A percentile compares a stretch with the other conserved stretches of the same genome.
phyloP scores from a whole-genome alignment of 2,329 filamentous ascomycete genomes.

The Xylariomycetidae sp. region DNA sequence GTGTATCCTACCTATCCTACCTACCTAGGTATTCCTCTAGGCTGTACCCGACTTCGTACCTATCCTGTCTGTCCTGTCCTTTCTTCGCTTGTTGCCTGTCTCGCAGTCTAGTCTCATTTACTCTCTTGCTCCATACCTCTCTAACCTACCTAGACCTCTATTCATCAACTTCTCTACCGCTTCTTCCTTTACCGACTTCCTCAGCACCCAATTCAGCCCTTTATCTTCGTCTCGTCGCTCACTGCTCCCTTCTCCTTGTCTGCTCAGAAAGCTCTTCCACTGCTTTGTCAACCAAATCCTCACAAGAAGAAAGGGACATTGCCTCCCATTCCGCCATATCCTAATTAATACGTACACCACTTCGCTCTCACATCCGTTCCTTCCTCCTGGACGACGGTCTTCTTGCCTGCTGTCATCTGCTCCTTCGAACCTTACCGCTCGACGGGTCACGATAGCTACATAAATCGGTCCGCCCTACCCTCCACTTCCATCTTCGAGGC shows the following conservation, averaged over 20 bases:
- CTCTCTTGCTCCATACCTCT: no score
- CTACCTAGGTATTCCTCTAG: no score
- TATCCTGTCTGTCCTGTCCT: not conserved
- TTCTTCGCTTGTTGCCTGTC: constrained; percentile 2
- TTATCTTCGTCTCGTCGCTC: constrained; percentile 30
- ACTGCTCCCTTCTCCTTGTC: constrained; percentile 25
- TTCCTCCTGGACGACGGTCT: no score
- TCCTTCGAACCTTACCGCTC: no score
- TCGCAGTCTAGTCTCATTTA: constrained; percentile 12
- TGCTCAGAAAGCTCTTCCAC: constrained; percentile 17
- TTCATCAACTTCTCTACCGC: no score
- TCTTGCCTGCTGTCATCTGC: no score
- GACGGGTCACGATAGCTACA: no score
- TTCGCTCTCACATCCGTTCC: not conserved
- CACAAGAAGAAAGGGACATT: constrained; percentile 24
- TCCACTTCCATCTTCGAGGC: no score
- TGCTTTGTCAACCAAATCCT: constrained; percentile 18
- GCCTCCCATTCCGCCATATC: constrained; percentile 20
- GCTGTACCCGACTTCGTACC: constrained; percentile 8
- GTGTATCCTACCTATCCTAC: constrained; percentile 15
- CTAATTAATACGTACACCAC: no score
- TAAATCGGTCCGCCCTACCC: no score
- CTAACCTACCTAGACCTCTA: no score
- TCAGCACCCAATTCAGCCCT: constrained; percentile 19
- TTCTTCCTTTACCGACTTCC: constrained; percentile 25